phyloP scores from a whole-genome alignment of 345 rosid species.

The Populus alba region DNA sequence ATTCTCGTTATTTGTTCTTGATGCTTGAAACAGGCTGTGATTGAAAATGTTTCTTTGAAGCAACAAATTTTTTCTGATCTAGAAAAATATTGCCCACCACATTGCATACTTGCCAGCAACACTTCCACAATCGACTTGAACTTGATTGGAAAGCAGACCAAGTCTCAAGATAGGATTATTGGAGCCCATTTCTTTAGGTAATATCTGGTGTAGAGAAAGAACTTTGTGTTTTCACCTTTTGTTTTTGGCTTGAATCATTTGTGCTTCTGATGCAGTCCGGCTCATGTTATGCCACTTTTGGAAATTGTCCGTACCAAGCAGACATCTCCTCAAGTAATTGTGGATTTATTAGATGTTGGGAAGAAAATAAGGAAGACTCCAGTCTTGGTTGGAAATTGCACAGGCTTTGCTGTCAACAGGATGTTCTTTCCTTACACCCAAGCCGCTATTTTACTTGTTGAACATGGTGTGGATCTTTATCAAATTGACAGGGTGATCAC shows the following conservation, averaged over 20 bases:
- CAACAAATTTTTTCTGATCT: conserved; percentile 93
- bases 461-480: conserved; percentile 77
- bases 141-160: conserved; percentile 74
- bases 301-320: conserved; percentile 86
- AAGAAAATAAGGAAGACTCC: conserved; percentile 92
- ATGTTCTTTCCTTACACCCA: conserved; percentile 95
- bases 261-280: conserved; percentile 63
- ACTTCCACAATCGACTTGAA: conserved; percentile 95
- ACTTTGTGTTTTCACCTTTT: not conserved
- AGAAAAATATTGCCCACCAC: conserved; percentile 82
- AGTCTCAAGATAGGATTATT: conserved; percentile 72
- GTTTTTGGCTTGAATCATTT: conserved; percentile 13
- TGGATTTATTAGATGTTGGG: conserved; percentile 85
- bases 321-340: conserved; percentile 84
- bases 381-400: conserved; percentile 93
- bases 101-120: conserved; percentile 89
- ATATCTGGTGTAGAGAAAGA: conserved; percentile 1
- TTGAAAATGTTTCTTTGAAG: conserved; percentile 85
- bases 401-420: conserved; percentile 98
- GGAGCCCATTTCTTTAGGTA: conserved; percentile 99
- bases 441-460: conserved; percentile 75
- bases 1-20: conserved; percentile 21
- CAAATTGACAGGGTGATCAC: conserved; percentile 67
- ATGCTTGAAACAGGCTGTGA: conserved; percentile 77
- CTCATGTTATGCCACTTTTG: conserved; percentile 93